Evolutionary conservation across 108 stramenopile species (phyloP).

Genomic region (Seminavis robusta): DNA sequence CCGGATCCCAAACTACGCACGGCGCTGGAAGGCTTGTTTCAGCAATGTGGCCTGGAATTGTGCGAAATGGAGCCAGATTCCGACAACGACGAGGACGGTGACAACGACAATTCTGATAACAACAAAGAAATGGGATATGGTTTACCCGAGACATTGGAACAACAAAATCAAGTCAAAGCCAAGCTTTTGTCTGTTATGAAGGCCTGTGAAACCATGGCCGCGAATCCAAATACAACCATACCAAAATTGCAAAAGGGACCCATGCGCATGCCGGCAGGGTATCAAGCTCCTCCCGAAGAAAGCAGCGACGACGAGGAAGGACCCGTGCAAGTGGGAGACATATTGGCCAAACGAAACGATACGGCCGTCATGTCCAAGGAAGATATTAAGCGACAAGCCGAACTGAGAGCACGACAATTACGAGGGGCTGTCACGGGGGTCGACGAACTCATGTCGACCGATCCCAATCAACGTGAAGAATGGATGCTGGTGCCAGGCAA

Average conservation of each 20-base stretch:
- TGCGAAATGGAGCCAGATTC: slow-evolving; percentile 68
- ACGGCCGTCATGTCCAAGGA: slow-evolving; percentile 23
- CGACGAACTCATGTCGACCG: slow-evolving; percentile 10
- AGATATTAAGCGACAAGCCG: slow-evolving; percentile 24
- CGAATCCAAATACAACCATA: background rate
- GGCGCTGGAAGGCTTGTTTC: slow-evolving; percentile 54
- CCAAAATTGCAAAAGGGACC: background rate
- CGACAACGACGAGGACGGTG: slow-evolving; percentile 45
- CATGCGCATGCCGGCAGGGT: slow-evolving; percentile 13
- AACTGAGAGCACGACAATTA: slow-evolving; percentile 26
- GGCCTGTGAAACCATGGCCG: slow-evolving; percentile 3
- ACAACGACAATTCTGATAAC: slow-evolving; percentile 5
- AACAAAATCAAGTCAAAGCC: background rate
- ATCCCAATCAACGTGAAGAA: slow-evolving; percentile 59
- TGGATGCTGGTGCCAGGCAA: slow-evolving; percentile 89
- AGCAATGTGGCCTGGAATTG: slow-evolving; percentile 53
- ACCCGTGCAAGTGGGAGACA: slow-evolving; percentile 53
- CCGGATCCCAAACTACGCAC: slow-evolving; percentile 57
- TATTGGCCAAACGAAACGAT: slow-evolving; percentile 25
- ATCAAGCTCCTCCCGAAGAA: slow-evolving; percentile 13
- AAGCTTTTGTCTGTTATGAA: slow-evolving; percentile 25
- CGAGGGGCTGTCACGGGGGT: slow-evolving; percentile 18
- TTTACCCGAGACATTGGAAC: slow-evolving; percentile 36
- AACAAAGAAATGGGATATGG: slow-evolving; percentile 48
- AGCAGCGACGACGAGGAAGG: slow-evolving; percentile 66